Evolutionary conservation across 441 rosid genomes (phyloP).

Genomic region (Euphorbia corollata): DNA sequence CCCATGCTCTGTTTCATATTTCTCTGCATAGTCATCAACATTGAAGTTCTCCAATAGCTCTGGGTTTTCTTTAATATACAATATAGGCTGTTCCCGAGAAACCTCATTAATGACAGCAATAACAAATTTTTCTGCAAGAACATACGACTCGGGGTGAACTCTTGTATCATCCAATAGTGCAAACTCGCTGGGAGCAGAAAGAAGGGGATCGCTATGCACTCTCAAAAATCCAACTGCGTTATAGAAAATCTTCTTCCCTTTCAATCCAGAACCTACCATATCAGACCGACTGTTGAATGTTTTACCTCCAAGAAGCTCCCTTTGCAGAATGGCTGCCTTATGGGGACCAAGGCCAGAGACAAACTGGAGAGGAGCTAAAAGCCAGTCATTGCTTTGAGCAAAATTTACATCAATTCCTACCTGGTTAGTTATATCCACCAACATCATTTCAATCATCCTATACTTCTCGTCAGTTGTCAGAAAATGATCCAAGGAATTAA

Average conservation of each 20-base stretch:
- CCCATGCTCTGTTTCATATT: conserved; percentile 32
- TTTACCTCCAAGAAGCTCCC: conserved; percentile 64
- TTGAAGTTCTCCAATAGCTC: conserved; percentile 42
- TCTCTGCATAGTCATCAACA: conserved; percentile 42
- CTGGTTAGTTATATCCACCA: conserved; percentile 80
- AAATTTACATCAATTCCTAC: conserved; percentile 71
- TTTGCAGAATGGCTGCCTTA: conserved; percentile 70
- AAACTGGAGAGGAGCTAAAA: conserved; percentile 69
- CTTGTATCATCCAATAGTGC: conserved; percentile 76
- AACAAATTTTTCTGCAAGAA: conserved; percentile 65
- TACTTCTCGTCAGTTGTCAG: conserved; percentile 68
- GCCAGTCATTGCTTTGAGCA: conserved; percentile 70
- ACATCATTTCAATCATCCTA: conserved; percentile 65
- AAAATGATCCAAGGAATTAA: conserved; percentile 52
- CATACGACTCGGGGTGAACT: conserved; percentile 79
- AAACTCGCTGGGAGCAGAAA: conserved; percentile 58
- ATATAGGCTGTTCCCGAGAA: conserved; percentile 67
- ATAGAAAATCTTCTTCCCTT: conserved; percentile 57
- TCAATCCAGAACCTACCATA: conserved; percentile 52
- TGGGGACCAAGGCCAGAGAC: conserved; percentile 81
- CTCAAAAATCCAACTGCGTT: conserved; percentile 77
- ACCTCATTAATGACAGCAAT: conserved; percentile 62
- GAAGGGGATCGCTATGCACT: conserved; percentile 57
- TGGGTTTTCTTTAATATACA: conserved; percentile 63
- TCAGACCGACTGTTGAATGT: conserved; percentile 64